Percentiles rank a stretch among this genome's conserved stretches.
Conservation (phyloP, 129 eudicot species). For the Pittosporum tobira region DNA sequence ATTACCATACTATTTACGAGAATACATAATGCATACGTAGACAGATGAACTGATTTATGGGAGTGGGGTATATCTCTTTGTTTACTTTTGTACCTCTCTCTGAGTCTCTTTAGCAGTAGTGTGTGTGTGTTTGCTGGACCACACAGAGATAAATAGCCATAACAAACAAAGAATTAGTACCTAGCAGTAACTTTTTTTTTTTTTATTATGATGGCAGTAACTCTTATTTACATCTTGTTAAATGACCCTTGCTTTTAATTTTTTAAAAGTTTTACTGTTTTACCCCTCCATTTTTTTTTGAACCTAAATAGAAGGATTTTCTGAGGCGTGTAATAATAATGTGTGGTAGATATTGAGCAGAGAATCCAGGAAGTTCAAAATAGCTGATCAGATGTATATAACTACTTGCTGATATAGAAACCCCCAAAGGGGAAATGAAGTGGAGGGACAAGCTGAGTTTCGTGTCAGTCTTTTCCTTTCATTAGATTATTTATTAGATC, state of each 20-base stretch:
- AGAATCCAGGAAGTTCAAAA: neutral
- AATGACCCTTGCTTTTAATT: neutral
- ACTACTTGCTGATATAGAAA: conserved; percentile 7
- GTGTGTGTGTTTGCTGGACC: conserved; percentile 87
- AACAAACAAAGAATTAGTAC: conserved; percentile 34
- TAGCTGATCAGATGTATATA: neutral
- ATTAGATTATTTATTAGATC: conserved; percentile 10
- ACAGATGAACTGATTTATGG: conserved; percentile 76
- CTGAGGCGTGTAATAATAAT: neutral
- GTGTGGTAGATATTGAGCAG: conserved; percentile 9
- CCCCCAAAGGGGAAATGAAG: conserved; percentile 12
- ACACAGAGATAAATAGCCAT: conserved; percentile 46
- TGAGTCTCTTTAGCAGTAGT: conserved; percentile 43
- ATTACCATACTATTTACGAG: conserved; percentile 70
- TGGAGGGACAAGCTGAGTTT: conserved; percentile 15
- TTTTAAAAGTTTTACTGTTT: too few species aligned
- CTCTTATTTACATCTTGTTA: conserved; percentile 10
- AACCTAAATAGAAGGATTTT: neutral
- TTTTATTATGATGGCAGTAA: conserved; percentile 6
- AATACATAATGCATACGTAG: conserved; percentile 56
- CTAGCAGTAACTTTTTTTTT: conserved; percentile 34
- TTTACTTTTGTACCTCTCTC: conserved; percentile 63
- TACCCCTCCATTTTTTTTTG: neutral
- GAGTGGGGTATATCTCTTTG: conserved; percentile 57
- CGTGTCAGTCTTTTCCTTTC: neutral